Evolutionary conservation across 2,329 filamentous ascomycete species (phyloP).

Genomic region (Sordariomycetes sp.): DNA sequence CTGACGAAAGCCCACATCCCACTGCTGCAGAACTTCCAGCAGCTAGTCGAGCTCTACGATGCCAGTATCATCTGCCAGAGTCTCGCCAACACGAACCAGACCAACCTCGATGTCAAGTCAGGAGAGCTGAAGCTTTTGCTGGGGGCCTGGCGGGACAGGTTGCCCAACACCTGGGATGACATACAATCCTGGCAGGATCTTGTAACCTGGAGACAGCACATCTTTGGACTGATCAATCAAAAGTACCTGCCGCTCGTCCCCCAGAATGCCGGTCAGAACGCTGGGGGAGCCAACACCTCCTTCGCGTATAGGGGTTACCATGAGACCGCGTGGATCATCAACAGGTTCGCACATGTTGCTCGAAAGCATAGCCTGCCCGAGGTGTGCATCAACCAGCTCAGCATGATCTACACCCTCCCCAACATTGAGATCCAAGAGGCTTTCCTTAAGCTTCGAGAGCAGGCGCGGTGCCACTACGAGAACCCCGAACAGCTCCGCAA

Average conservation of each 20-base stretch:
- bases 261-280: conserved; percentile 58
- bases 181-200: conserved; percentile 99
- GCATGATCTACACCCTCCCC: conserved; percentile 93
- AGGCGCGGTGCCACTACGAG: conserved; percentile 97
- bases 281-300: conserved; percentile 79
- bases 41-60: conserved; percentile 92
- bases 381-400: conserved; percentile 93
- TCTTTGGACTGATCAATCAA: conserved; percentile 92
- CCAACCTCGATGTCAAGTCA: conserved; percentile 85
- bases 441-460: conserved; percentile 94
- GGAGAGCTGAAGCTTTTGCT: conserved; percentile 89
- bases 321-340: conserved; percentile 99
- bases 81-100: conserved; percentile 67
- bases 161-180: conserved; percentile 98
- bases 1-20: conserved; percentile 94
- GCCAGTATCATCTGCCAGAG: conserved; percentile 94
- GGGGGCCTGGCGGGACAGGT: conserved; percentile 85
- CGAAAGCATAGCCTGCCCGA: conserved; percentile 94
- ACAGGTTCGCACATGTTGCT: conserved; percentile 93
- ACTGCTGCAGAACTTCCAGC: conserved; percentile 93
- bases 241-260: conserved; percentile 83
- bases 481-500: conserved; percentile 85
- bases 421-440: conserved; percentile 99
- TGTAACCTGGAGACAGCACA: conserved; percentile 98
- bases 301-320: conserved; percentile 97